Evolutionary conservation across 257 asterid species (phyloP).

Genomic region (Schizonepeta tenuifolia): DNA sequence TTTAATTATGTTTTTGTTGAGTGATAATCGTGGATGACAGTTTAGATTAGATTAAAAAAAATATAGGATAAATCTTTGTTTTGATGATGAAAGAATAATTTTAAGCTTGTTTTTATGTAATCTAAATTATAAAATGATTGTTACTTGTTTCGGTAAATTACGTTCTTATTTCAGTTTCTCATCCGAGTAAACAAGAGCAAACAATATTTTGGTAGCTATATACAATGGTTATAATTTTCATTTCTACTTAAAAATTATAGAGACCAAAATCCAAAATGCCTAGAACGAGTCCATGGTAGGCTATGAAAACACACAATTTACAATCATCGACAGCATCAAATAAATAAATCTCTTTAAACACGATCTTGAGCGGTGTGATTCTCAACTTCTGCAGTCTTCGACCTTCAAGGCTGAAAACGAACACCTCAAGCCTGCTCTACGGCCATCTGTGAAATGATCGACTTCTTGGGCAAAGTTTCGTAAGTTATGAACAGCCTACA

Average conservation of each 20-base stretch:
- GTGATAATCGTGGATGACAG: too few species aligned
- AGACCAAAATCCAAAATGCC: constrained; percentile 8
- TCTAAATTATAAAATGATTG: not conserved
- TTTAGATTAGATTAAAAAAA: too few species aligned
- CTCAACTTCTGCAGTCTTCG: not conserved
- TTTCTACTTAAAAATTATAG: not conserved
- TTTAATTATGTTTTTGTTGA: not conserved
- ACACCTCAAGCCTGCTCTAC: not conserved
- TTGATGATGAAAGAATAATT: too few species aligned
- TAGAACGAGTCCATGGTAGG: constrained; percentile 21
- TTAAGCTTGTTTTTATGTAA: too few species aligned
- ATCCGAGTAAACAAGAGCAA: constrained; percentile 1
- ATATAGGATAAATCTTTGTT: too few species aligned
- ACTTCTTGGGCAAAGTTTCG: not conserved
- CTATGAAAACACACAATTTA: constrained; percentile 24
- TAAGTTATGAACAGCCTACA: constrained; percentile 31
- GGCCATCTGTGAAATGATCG: not conserved
- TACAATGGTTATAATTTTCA: constrained; percentile 1
- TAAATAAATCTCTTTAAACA: not conserved
- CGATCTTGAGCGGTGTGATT: not conserved
- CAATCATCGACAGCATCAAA: constrained; percentile 16
- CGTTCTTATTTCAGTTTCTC: constrained; percentile 10
- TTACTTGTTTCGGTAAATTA: not conserved
- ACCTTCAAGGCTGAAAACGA: constrained; percentile 16
- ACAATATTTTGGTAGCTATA: not conserved